Conservation (phyloP, 345 rosid species). For the Camelina laxa region DNA sequence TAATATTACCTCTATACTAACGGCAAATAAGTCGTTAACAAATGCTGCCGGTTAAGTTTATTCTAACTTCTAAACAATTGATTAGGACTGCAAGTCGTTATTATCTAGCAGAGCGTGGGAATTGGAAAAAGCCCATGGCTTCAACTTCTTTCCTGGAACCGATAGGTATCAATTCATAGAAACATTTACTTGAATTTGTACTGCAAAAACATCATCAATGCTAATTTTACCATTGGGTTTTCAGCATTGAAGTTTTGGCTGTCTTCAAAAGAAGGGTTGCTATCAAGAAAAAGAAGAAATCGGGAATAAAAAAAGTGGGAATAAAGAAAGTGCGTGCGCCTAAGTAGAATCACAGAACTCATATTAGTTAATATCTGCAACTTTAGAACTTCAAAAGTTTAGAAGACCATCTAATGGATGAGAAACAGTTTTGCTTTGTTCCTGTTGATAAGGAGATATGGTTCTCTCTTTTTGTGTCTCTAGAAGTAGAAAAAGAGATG, state of each 20-base stretch:
- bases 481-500: conserved; percentile 21
- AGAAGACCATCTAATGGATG: conserved; percentile 24
- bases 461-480: conserved; percentile 11
- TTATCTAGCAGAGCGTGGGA: conserved; percentile 72
- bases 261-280: conserved; percentile 65
- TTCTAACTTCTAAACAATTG: conserved; percentile 20
- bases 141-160: conserved; percentile 94
- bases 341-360: conserved; percentile 29
- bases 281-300: conserved; percentile 65
- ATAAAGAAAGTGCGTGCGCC: conserved; percentile 49
- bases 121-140: conserved; percentile 85
- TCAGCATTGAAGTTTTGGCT: conserved; percentile 85
- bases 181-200: not conserved
- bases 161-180: conserved; percentile 60
- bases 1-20: conserved; percentile 6
- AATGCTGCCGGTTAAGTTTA: conserved; percentile 13
- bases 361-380: conserved; percentile 29
- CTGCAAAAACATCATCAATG: not conserved
- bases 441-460: conserved; percentile 16
- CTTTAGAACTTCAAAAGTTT: conserved; percentile 20
- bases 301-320: conserved; percentile 57
- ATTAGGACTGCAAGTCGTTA: conserved; percentile 81
- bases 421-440: conserved; percentile 40
- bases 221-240: conserved; percentile 29
- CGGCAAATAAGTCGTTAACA: not conserved